Conservation (phyloP, 306 rosid species). For the Prunus dulcis region DNA sequence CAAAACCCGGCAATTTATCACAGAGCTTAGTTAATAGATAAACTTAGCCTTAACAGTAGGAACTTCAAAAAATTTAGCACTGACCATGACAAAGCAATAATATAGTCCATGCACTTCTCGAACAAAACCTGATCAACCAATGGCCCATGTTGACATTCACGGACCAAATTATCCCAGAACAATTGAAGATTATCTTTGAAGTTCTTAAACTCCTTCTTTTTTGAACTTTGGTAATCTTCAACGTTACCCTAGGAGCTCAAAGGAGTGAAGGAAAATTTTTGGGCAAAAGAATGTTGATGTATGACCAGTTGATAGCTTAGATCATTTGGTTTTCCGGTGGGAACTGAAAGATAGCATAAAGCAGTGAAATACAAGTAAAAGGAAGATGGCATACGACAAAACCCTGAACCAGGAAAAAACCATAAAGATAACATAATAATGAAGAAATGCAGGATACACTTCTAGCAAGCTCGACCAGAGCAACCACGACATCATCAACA, state of each 20-base stretch:
- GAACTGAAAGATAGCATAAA: neutral
- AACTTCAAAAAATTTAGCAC: conserved; percentile 30
- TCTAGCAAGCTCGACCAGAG: conserved; percentile 83
- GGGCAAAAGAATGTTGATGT: conserved; percentile 10
- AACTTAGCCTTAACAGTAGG: conserved; percentile 11
- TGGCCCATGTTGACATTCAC: conserved; percentile 92
- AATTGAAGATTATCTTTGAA: conserved; percentile 86
- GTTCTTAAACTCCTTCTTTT: conserved; percentile 80
- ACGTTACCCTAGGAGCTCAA: conserved; percentile 62
- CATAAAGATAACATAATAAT: conserved; percentile 8
- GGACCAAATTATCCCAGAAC: conserved; percentile 82
- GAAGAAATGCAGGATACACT: conserved; percentile 43
- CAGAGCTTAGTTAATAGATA: conserved; percentile 14
- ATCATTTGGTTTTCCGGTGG: neutral
- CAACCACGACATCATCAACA: conserved; percentile 93
- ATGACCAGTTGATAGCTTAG: neutral
- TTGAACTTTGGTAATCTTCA: conserved; percentile 90
- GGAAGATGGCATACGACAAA: neutral
- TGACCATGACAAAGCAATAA: conserved; percentile 94
- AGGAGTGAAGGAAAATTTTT: conserved; percentile 30
- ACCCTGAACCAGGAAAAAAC: neutral
- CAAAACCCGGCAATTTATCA: conserved; percentile 16
- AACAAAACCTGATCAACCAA: conserved; percentile 83
- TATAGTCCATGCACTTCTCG: conserved; percentile 98
- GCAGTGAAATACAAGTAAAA: neutral